These are phyloP conservation scores for Aristolochia californica DNA, from an alignment of 164 flowering plant species.

Conservation along the genomic window DNA sequence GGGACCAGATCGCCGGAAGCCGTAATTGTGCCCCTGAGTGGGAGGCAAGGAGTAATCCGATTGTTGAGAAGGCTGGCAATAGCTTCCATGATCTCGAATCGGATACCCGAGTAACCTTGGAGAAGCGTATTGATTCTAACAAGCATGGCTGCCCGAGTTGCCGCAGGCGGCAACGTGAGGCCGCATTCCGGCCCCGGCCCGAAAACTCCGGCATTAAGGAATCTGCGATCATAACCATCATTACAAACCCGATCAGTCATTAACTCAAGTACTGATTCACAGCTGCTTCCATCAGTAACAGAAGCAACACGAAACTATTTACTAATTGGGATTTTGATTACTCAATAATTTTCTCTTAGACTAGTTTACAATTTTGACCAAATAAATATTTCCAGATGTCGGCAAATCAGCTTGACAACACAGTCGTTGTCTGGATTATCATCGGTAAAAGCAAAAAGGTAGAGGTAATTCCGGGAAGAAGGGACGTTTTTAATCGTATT, in stretches of 20 bases:
- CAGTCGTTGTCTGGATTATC: too few relatives aligned
- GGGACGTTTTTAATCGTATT: too few relatives aligned
- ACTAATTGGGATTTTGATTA: too few relatives aligned
- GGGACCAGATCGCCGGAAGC: conserved; percentile 66
- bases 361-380: too few relatives aligned
- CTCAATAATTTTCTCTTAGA: too few relatives aligned
- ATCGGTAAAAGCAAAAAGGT: too few relatives aligned
- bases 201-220: conserved; percentile 56
- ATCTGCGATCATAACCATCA: conserved; percentile 17
- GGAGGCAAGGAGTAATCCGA: conserved; percentile 51
- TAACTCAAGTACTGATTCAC: too few relatives aligned
- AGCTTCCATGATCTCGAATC: conserved; percentile 58
- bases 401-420: too few relatives aligned
- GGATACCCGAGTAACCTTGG: conserved; percentile 65
- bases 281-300: too few relatives aligned
- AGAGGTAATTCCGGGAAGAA: too few relatives aligned
- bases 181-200: conserved; percentile 34
- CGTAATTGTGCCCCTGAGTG: conserved; percentile 52
- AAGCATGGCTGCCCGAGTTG: conserved; percentile 61
- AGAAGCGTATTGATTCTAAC: conserved; percentile 58
- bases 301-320: too few relatives aligned
- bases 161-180: conserved; percentile 37
- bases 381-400: too few relatives aligned
- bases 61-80: conserved; percentile 39
- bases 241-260: neutral